A percentile compares a stretch with the other conserved stretches of the same genome.
These are phyloP conservation scores for Suhomyces bribrorum DNA, from an alignment of 1,139 yeast species.

Conservation along the genomic window DNA sequence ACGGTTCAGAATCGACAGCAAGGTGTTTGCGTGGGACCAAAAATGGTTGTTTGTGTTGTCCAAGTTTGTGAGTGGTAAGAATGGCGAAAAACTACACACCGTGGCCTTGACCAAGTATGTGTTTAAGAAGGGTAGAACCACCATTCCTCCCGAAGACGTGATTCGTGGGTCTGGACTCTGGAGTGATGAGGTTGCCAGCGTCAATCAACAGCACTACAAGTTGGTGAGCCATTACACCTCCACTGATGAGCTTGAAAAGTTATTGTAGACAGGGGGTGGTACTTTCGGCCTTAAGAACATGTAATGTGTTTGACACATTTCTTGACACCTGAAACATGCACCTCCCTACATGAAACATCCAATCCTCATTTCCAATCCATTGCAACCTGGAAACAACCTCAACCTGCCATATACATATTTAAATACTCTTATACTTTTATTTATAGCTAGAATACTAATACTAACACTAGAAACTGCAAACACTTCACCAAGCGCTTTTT, in stretches of 20 bases:
- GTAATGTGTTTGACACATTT: no score
- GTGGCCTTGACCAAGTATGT: slow-evolving; percentile 77
- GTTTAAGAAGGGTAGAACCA: slow-evolving; percentile 68
- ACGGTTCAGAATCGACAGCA: slow-evolving; percentile 54
- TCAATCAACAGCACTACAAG: slow-evolving; percentile 34
- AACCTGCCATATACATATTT: no score
- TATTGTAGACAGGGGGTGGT: slow-evolving; percentile 4
- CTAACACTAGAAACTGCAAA: no score
- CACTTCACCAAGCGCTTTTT: no score
- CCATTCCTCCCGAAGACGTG: slow-evolving; percentile 65
- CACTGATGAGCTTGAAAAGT: slow-evolving; percentile 33
- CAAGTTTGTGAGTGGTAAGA: slow-evolving; percentile 50
- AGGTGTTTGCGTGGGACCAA: slow-evolving; percentile 79
- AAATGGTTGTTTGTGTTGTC: slow-evolving; percentile 82
- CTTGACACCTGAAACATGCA: no score
- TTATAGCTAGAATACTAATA: no score
- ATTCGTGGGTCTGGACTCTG: slow-evolving; percentile 58
- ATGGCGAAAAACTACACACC: slow-evolving; percentile 50
- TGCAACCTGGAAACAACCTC: no score
- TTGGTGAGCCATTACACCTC: slow-evolving; percentile 32
- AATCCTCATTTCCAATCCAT: no score
- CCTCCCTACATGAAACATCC: no score
- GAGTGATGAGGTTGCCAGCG: slow-evolving; percentile 49
- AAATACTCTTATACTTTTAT: no score
- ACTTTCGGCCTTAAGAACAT: no score